Evolutionary conservation across 805 yeast genomes (phyloP).

Genomic region (Millerozyma acaciae): DNA sequence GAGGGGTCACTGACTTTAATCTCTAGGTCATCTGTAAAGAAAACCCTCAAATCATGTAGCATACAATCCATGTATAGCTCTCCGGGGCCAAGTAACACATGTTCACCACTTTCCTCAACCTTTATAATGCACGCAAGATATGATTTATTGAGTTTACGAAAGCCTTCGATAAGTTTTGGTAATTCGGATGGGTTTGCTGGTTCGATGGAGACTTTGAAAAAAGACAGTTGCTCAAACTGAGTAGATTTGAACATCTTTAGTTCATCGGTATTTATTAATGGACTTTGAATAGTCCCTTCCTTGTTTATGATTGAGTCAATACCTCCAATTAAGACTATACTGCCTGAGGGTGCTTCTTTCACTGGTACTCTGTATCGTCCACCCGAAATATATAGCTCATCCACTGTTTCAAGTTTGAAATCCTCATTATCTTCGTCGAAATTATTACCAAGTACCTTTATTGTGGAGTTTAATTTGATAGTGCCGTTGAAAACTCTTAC

Average conservation of each 20-base stretch:
- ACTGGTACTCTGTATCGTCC: conserved; percentile 67
- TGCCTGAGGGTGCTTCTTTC: conserved; percentile 55
- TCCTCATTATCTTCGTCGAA: conserved; percentile 53
- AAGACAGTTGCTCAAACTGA: conserved; percentile 49
- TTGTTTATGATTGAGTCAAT: conserved; percentile 54
- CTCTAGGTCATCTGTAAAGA: conserved; percentile 57
- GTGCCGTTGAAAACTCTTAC: conserved; percentile 64
- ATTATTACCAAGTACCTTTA: conserved; percentile 56
- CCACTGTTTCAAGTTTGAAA: conserved; percentile 36
- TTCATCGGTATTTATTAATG: conserved; percentile 12
- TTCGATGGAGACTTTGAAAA: conserved; percentile 78
- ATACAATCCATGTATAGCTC: conserved; percentile 84
- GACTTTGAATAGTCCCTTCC: conserved; percentile 52
- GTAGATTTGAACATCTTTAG: conserved; percentile 31
- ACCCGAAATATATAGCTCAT: conserved; percentile 51
- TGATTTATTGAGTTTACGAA: conserved; percentile 56
- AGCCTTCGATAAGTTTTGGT: conserved; percentile 67
- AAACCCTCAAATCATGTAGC: conserved; percentile 66
- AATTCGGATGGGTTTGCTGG: conserved; percentile 76
- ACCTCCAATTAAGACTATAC: conserved; percentile 66
- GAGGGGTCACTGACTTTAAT: conserved; percentile 84
- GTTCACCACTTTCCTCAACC: conserved; percentile 89
- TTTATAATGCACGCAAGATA: conserved; percentile 66
- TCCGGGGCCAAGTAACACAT: conserved; percentile 75
- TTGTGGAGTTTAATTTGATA: conserved; percentile 41